Percentiles rank a stretch among this genome's conserved stretches.
Evolutionary conservation across 1,284 basidiomycete species (phyloP).

Genomic region (Boletellus deceptivus): DNA sequence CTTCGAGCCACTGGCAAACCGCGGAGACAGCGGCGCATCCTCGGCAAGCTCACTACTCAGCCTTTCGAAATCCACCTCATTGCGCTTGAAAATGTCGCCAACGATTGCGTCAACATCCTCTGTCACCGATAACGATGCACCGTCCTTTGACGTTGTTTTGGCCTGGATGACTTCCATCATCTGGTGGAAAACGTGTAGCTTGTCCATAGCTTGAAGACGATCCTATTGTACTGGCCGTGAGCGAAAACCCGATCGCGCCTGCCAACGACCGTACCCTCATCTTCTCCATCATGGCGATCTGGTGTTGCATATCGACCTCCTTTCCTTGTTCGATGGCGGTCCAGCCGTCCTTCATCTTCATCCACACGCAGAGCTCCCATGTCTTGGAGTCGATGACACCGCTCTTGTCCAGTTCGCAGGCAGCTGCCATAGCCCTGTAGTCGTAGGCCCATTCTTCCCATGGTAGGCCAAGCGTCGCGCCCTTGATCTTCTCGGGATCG

Average conservation of each 20-base stretch:
- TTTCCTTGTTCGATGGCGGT: constrained; percentile 28
- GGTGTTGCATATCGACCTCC: constrained; percentile 19
- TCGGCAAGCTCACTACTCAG: constrained; percentile 24
- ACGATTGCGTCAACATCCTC: constrained; percentile 33
- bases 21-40: constrained; percentile 17
- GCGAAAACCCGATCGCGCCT: not conserved
- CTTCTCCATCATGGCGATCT: constrained; percentile 31
- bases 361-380: constrained; percentile 35
- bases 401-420: constrained; percentile 20
- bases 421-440: constrained; percentile 29
- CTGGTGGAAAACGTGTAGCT: constrained; percentile 29
- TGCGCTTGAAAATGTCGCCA: constrained; percentile 33
- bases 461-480: constrained; percentile 24
- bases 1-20: constrained; percentile 27
- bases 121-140: constrained; percentile 22
- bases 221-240: constrained; percentile 15
- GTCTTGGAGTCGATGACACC: constrained; percentile 20
- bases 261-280: constrained; percentile 23
- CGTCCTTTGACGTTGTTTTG: constrained; percentile 30
- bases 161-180: constrained; percentile 35
- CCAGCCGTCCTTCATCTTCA: constrained; percentile 30
- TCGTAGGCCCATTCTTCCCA: constrained; percentile 36
- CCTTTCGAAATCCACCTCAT: constrained; percentile 31
- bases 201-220: constrained; percentile 30
- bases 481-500: constrained; percentile 32